phyloP scores from a whole-genome alignment of 768 basidiomycete species.

The Tricholoma saponaceum region DNA sequence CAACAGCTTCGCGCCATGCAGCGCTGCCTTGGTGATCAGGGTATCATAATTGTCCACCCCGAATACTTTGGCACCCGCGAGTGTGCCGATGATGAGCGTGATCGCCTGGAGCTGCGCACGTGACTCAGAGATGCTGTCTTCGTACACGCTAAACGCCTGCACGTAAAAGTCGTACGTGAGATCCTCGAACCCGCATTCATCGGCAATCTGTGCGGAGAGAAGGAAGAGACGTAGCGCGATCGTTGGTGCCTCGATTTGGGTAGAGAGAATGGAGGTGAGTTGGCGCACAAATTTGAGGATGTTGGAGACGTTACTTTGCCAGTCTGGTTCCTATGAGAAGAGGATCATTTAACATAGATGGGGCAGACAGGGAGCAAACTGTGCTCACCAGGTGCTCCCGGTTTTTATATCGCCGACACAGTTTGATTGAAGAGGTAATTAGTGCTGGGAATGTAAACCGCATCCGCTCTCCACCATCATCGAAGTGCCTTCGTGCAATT shows the following conservation, averaged over 20 bases:
- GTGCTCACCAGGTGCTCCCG: constrained; percentile 64
- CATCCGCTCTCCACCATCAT: constrained; percentile 91
- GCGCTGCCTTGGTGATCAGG: constrained; percentile 95
- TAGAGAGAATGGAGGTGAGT: constrained; percentile 87
- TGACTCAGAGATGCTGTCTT: constrained; percentile 94
- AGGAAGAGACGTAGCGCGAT: constrained; percentile 94
- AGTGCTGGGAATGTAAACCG: constrained; percentile 96
- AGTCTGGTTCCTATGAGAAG: constrained; percentile 67
- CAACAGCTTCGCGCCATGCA: constrained; percentile 92
- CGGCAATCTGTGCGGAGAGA: constrained; percentile 91
- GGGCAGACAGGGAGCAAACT: not conserved
- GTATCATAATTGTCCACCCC: constrained; percentile 95
- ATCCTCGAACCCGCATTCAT: constrained; percentile 94
- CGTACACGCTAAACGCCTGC: constrained; percentile 96
- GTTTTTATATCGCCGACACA: constrained; percentile 88
- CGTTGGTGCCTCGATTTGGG: constrained; percentile 88
- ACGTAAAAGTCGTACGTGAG: constrained; percentile 97
- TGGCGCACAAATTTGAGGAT: constrained; percentile 95
- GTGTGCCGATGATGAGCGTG: constrained; percentile 86
- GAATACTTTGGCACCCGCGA: constrained; percentile 89
- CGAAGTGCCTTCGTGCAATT: constrained; percentile 86
- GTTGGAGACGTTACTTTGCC: constrained; percentile 79
- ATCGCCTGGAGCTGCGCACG: constrained; percentile 97
- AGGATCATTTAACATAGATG: not conserved
- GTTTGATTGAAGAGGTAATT: constrained; percentile 88